Evolutionary conservation across 2,329 filamentous ascomycete genomes (phyloP).

Genomic region (Paecilomyces formosus): DNA sequence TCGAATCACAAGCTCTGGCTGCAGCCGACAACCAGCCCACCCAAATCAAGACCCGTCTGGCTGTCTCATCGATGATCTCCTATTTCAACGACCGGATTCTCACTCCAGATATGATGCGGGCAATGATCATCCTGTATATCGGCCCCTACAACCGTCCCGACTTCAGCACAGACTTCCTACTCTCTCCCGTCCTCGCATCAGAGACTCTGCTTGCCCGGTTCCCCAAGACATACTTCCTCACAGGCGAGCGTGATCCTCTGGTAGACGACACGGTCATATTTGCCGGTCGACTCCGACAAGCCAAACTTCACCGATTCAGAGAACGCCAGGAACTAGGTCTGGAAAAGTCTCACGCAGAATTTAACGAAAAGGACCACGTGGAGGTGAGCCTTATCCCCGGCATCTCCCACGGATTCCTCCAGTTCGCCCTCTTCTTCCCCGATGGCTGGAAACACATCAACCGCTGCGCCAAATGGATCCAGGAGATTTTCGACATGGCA

Average conservation of each 20-base stretch:
- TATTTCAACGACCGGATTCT: conserved; percentile 96
- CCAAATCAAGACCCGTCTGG: conserved; percentile 71
- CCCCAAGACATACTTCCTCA: conserved; percentile 89
- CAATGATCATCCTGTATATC: conserved; percentile 97
- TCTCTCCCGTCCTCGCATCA: conserved; percentile 84
- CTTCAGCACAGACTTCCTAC: conserved; percentile 81
- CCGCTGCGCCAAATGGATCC: conserved; percentile 72
- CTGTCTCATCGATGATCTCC: conserved; percentile 94
- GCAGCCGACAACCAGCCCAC: conserved; percentile 33
- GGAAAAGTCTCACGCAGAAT: conserved; percentile 47
- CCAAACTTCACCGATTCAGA: conserved; percentile 54
- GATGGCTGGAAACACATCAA: conserved; percentile 85
- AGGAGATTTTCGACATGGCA: conserved; percentile 55
- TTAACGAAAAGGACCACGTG: conserved; percentile 66
- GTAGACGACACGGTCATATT: conserved; percentile 98
- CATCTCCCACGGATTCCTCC: conserved; percentile 87
- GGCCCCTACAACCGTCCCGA: conserved; percentile 89
- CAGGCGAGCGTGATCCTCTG: conserved; percentile 87
- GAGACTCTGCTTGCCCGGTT: conserved; percentile 78
- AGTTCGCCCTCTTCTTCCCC: conserved; percentile 81
- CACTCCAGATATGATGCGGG: conserved; percentile 96
- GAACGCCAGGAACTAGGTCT: conserved; percentile 51
- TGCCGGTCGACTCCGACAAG: conserved; percentile 75
- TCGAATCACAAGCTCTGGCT: conserved; percentile 24
- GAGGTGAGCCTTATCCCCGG: conserved; percentile 82